Base-by-base conservation (phyloP, 768 basidiomycete genomes). In the Crucibulum laeve region DNA sequence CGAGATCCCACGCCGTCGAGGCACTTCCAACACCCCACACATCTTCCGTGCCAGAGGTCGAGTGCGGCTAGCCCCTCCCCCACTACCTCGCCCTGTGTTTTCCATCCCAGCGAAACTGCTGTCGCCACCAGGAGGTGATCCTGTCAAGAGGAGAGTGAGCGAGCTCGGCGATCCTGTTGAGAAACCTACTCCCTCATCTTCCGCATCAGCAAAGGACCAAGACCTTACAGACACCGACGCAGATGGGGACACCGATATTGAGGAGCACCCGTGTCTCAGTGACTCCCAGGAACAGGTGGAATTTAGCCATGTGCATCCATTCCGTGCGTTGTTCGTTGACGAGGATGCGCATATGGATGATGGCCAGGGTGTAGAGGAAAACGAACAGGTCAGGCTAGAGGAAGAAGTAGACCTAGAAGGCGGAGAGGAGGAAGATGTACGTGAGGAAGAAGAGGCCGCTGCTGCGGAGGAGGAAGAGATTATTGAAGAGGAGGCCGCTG, bases 1-100 rank as follows among this genome's bases (percentile, higher is more conserved):
- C 7, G 59, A 65, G n/a, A 58, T 86, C 11, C 73, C 73, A 8
- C 58, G 64, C 1, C 76, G 83, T 7, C 73, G 72, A 48, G 84
- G 84, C 3, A 60, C 59, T 2, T 76, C 82, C 3, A 85, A 86
- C 53, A 67, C 68, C 21, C 86, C 85, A 0, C 71, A 72, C 46
- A 65, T 86, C 7, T 86, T 88, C 57, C 51, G 53, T 5, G 82
- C 80, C 1, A 62, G 64, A 17, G 79, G 78, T 18, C 61, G 67
- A 22, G 66, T 70, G 15, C 60, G 61, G 36, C 60, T 76, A 10
- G 53, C 61, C 5, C 60, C 61, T 5, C 44, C 53, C 7, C 54
- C 56, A 13, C 45, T 58, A 0, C 59, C 57, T 1, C 49, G 51
- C 1, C 56, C 53, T 1, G 32, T 52, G 8, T 58, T 60, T 47